Conservation (phyloP, 164 flowering plant species). For the Vitis amurensis region DNA sequence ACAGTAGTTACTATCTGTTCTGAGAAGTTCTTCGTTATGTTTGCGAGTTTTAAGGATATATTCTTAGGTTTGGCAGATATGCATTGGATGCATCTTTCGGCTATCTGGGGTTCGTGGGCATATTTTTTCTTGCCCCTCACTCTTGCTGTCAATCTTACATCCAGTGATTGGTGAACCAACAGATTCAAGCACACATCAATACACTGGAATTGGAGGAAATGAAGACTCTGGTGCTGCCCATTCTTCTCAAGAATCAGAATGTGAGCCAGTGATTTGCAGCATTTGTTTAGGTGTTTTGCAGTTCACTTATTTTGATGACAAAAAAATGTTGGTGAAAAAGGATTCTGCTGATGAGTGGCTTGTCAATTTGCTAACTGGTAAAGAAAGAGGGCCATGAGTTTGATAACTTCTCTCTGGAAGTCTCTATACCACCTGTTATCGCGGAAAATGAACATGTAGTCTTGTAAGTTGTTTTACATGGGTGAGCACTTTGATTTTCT, state of each 20-base stretch:
- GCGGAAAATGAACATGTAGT: conserved; percentile 51
- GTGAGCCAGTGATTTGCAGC: conserved; percentile 37
- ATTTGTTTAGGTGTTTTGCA: conserved; percentile 80
- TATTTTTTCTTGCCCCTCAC: conserved; percentile 22
- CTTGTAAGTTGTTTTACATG: conserved; percentile 35
- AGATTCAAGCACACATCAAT: conserved; percentile 1
- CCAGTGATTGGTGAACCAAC: conserved; percentile 26
- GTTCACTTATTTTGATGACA: conserved; percentile 36
- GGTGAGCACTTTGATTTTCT: background rate
- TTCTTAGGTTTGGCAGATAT: conserved; percentile 48
- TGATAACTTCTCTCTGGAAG: conserved; percentile 71
- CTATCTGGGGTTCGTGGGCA: conserved; percentile 45
- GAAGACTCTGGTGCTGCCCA: background rate
- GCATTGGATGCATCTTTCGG: conserved; percentile 61
- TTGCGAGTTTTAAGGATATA: background rate
- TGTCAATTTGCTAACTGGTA: conserved; percentile 38
- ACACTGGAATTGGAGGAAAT: conserved; percentile 4
- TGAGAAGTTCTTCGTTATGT: too few relatives aligned
- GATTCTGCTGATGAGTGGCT: conserved; percentile 37
- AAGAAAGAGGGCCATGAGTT: conserved; percentile 55
- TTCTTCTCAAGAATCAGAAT: conserved; percentile 10
- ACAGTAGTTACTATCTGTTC: background rate
- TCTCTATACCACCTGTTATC: conserved; percentile 56
- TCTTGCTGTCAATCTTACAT: conserved; percentile 27
- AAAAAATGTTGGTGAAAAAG: conserved; percentile 26